phyloP scores from a whole-genome alignment of 1,284 basidiomycete genomes.

The Cutaneotrichosporon cutaneum region DNA sequence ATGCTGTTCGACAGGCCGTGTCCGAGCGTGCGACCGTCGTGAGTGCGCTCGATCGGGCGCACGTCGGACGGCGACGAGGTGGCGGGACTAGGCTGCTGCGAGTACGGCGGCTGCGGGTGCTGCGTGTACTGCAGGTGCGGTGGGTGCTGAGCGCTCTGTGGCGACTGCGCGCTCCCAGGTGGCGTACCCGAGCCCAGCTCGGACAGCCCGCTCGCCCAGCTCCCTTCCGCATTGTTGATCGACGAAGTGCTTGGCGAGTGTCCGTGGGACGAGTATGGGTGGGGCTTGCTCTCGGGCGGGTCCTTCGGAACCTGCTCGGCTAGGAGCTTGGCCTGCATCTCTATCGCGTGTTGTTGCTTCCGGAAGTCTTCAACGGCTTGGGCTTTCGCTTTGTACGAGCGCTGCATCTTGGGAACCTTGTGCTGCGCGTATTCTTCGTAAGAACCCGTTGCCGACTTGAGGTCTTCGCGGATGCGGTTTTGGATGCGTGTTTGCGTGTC shows the following conservation, averaged over 20 bases:
- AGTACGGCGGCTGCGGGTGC: background rate
- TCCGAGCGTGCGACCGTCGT: background rate
- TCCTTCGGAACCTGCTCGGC: slow-evolving; percentile 33
- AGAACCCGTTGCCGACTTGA: slow-evolving; percentile 66
- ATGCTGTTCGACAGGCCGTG: background rate
- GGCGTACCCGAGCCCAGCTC: background rate
- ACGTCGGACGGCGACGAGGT: background rate
- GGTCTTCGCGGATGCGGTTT: slow-evolving; percentile 82
- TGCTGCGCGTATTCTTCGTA: slow-evolving; percentile 77
- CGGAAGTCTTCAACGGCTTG: slow-evolving; percentile 66
- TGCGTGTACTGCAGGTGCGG: background rate
- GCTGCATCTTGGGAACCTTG: slow-evolving; percentile 71
- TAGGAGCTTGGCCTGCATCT: slow-evolving; percentile 49
- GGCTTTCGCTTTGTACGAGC: slow-evolving; percentile 72
- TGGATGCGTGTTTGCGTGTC: slow-evolving; percentile 83
- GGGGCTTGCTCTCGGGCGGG: slow-evolving; percentile 14
- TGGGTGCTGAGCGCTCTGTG: background rate
- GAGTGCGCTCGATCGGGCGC: background rate
- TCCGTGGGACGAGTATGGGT: slow-evolving; percentile 23
- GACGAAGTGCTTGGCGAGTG: slow-evolving; percentile 11
- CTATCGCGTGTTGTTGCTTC: slow-evolving; percentile 50
- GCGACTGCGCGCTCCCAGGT: background rate
- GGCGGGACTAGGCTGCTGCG: background rate
- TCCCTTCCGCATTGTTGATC: background rate
- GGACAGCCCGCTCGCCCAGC: slow-evolving; percentile 12